These are phyloP conservation scores for Hippophae gyantsensis DNA, from an alignment of 306 rosid genomes.

Conservation along the genomic window DNA sequence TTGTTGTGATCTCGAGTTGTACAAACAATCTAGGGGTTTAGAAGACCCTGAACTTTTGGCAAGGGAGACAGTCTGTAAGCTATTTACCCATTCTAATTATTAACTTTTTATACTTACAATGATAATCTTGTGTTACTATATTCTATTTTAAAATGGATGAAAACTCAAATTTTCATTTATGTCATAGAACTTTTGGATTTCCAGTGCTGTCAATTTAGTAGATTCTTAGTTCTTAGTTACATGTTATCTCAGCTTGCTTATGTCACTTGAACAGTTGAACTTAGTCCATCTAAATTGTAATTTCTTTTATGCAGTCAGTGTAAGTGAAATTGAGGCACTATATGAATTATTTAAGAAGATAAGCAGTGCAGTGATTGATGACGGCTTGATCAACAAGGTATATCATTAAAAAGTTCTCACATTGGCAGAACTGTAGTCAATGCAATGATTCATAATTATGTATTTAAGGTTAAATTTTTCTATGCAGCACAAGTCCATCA, in stretches of 20 bases:
- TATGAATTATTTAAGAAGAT: constrained; percentile 96
- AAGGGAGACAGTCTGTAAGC: constrained; percentile 90
- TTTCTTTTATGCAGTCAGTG: constrained; percentile 62
- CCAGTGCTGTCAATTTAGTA: too few relatives aligned
- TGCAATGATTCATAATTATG: constrained; percentile 2
- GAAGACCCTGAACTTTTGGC: constrained; percentile 86
- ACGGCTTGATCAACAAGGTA: constrained; percentile 94
- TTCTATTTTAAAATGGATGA: background rate
- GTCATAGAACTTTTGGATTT: too few relatives aligned
- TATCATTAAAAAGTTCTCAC: background rate
- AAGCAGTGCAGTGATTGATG: constrained; percentile 93
- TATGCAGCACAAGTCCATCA: background rate
- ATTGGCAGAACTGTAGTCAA: background rate
- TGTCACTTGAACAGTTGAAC: background rate
- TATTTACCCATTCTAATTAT: constrained; percentile 7
- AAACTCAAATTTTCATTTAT: constrained; percentile 2
- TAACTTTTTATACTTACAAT: background rate
- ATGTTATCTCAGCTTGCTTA: background rate
- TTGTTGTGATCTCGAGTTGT: constrained; percentile 69
- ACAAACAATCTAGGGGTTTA: constrained; percentile 68
- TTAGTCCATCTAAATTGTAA: background rate
- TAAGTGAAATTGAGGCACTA: constrained; percentile 95
- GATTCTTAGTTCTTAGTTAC: background rate
- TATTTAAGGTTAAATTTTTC: background rate
- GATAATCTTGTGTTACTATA: background rate